phyloP scores from a whole-genome alignment of 139 green algal genomes.

The Chlamydomonas urium region DNA sequence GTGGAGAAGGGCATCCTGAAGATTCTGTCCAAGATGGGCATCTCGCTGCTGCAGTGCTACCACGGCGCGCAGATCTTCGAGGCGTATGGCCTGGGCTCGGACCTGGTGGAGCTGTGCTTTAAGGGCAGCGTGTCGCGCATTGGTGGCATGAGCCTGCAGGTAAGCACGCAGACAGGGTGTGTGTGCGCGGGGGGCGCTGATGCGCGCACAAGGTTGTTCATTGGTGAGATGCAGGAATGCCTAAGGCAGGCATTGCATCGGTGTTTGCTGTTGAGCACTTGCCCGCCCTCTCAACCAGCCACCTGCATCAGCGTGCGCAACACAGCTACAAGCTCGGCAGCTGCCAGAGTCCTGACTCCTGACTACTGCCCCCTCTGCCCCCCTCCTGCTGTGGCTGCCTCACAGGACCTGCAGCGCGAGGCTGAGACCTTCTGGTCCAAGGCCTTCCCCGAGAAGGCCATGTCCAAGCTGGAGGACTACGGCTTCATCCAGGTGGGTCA shows the following conservation, averaged over 20 bases:
- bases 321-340: too few species aligned
- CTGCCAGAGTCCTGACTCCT: too few species aligned
- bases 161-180: not conserved
- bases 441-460: slow-evolving; percentile 84
- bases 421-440: slow-evolving; percentile 82
- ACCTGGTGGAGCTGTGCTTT: slow-evolving; percentile 84
- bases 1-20: slow-evolving; percentile 97
- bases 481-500: slow-evolving; percentile 96
- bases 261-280: too few species aligned
- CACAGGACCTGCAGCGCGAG: slow-evolving; percentile 93
- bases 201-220: too few species aligned
- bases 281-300: too few species aligned
- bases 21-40: slow-evolving; percentile 99
- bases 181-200: not conserved
- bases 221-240: too few species aligned
- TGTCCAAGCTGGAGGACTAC: slow-evolving; percentile 96
- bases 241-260: too few species aligned
- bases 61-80: slow-evolving; percentile 97
- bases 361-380: too few species aligned
- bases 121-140: slow-evolving; percentile 89
- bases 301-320: too few species aligned
- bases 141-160: slow-evolving; percentile 75
- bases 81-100: slow-evolving; percentile 91
- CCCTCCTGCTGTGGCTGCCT: too few species aligned
- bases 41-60: slow-evolving; percentile 89